Conservation (phyloP, 148 eudicot genomes). For the Agrostemma githago region DNA sequence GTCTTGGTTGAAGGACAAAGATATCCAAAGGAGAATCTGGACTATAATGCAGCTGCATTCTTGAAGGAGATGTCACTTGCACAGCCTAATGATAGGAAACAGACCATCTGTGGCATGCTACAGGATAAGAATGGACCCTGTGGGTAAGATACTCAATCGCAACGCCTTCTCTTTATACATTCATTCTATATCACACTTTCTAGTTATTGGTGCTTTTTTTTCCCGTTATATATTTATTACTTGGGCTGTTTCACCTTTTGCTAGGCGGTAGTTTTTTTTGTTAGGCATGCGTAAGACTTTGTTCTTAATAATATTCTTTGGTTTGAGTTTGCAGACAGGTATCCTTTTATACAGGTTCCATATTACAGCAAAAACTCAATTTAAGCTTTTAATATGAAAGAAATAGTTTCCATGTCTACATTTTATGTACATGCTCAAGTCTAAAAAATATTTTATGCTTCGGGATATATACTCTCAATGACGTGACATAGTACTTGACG, state of each 20-base stretch:
- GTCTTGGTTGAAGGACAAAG: constrained; percentile 68
- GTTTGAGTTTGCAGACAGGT: neutral
- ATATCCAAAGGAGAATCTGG: constrained; percentile 47
- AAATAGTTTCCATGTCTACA: neutral
- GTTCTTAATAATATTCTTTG: neutral
- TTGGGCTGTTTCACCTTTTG: neutral
- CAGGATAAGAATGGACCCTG: constrained; percentile 44
- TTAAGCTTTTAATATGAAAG: neutral
- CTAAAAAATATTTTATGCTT: no score
- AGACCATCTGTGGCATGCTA: constrained; percentile 47
- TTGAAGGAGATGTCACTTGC: constrained; percentile 50
- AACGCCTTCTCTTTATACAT: neutral
- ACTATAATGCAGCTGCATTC: constrained; percentile 15
- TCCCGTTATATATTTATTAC: neutral
- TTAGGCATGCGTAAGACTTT: neutral
- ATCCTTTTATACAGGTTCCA: neutral
- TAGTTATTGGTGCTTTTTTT: neutral
- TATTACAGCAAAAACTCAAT: neutral
- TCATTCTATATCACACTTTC: neutral
- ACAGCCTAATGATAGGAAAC: constrained; percentile 37
- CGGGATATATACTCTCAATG: neutral
- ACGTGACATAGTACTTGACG: neutral
- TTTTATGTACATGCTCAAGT: neutral
- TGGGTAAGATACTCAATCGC: constrained; percentile 45
- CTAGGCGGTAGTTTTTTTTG: neutral